Conservation (phyloP, 1,284 basidiomycete genomes). For the Neolentinus lepideus region DNA sequence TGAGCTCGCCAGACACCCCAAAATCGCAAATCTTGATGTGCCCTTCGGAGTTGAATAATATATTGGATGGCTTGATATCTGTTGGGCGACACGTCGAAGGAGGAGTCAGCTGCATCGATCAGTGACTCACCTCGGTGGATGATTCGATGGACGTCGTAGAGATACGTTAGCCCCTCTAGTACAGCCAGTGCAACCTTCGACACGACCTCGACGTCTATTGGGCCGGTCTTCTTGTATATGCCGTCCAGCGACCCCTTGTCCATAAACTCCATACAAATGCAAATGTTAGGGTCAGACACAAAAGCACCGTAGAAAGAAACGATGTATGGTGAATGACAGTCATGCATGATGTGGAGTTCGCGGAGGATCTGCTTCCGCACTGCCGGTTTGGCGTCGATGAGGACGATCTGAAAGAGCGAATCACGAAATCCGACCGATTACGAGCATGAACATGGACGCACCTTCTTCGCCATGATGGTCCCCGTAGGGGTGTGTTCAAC, state of each 20-base stretch:
- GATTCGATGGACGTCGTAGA: constrained; percentile 99
- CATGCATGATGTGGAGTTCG: constrained; percentile 98
- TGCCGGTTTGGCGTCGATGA: constrained; percentile 95
- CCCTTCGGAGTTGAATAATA: constrained; percentile 88
- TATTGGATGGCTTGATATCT: constrained; percentile 99
- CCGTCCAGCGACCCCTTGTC: constrained; percentile 87
- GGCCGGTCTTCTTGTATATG: constrained; percentile 91
- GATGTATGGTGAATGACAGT: constrained; percentile 91
- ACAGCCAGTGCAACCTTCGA: constrained; percentile 89
- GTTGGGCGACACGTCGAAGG: not conserved
- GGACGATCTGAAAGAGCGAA: constrained; percentile 67
- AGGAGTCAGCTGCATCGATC: not conserved
- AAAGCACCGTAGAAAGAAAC: constrained; percentile 97
- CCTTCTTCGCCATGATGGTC: constrained; percentile 94
- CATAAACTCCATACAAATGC: constrained; percentile 99
- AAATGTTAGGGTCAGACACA: constrained; percentile 94
- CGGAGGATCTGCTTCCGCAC: constrained; percentile 98
- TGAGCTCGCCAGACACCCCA: constrained; percentile 96
- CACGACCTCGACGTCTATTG: constrained; percentile 86
- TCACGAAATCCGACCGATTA: not conserved
- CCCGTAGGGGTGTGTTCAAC: constrained; percentile 90
- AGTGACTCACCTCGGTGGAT: constrained; percentile 84
- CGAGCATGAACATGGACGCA: constrained; percentile 27
- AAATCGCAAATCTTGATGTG: constrained; percentile 99
- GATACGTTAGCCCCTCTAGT: constrained; percentile 90